Conservation (phyloP, 202 grass and related monocot genomes). For the Zizania palustris region DNA sequence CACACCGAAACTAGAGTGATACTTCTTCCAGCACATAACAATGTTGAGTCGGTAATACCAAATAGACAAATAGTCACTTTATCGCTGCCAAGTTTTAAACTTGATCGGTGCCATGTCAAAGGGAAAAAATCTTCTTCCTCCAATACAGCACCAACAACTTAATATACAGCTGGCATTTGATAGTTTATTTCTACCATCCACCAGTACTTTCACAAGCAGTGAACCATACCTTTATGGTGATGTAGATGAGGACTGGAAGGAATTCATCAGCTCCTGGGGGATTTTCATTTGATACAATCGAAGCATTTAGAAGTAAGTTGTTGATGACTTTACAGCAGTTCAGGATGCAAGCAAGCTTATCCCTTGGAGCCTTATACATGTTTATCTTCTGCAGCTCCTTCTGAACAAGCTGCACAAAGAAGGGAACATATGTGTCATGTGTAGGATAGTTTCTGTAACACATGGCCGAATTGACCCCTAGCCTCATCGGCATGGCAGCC, state of each 20-base stretch:
- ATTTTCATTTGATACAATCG: conserved; percentile 65
- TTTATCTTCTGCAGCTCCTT: conserved; percentile 99
- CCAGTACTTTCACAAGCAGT: conserved; percentile 16
- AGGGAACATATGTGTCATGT: conserved; percentile 18
- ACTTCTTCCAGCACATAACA: conserved; percentile 13
- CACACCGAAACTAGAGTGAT: neutral
- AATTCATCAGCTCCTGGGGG: conserved; percentile 95
- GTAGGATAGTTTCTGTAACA: too few species aligned
- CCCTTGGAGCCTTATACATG: conserved; percentile 93
- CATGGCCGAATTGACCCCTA: too few species aligned
- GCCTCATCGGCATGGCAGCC: too few species aligned
- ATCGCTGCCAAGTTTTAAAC: neutral
- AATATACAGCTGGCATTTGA: neutral
- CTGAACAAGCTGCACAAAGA: conserved; percentile 77
- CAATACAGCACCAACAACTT: neutral
- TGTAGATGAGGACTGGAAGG: conserved; percentile 92
- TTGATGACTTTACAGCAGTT: conserved; percentile 99
- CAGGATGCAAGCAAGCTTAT: conserved; percentile 90
- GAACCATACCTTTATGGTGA: conserved; percentile 84
- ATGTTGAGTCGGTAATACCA: conserved; percentile 9
- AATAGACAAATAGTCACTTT: neutral
- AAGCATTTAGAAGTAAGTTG: conserved; percentile 90
- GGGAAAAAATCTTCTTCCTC: neutral
- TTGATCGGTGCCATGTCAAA: neutral
- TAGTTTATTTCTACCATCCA: conserved; percentile 13